Base-by-base conservation (phyloP, 495 filamentous ascomycete species). In the Parathielavia appendiculata region DNA sequence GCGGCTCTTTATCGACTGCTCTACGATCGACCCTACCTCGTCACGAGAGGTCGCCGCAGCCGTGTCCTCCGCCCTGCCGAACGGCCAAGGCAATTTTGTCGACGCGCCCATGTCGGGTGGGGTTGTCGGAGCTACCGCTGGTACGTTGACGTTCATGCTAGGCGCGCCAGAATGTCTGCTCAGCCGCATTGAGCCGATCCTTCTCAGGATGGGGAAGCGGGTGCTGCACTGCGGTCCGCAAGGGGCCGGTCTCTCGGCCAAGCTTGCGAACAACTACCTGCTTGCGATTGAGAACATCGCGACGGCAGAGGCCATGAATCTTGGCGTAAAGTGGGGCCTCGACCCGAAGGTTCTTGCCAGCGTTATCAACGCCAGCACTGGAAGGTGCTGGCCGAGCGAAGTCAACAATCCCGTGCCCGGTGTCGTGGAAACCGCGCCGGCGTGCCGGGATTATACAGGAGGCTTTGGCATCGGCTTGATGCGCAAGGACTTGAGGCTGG, bases 201-300 rank as follows among this genome's bases (percentile, higher is more conserved):
- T 97, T 7, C 69, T 82, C 8, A 78, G 86, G 35, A 95, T 97
- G 91, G 92, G 92, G 16, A 85, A 85, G 63, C 86, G 85, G 19
- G 83, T 89, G 9, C 74, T 92, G 62, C 91, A 95, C 66, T 85
- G 91, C 59, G 92, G 92, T 0, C 76, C 78, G 0, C 90, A 91
- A 46, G 90, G 90, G 3, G 78, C 87, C 17, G 92, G 92, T 3
- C 78, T 97, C 0, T 85, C 87, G 3, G 90, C 84, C 12, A 97
- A 97, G 70, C 78, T 97, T 9, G 89, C 91, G 30, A 97, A 97
- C 71, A 97, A 97, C 66, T 96, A 96, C 68, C 83, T 96, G 40
- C 78, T 97, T 12, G 90, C 90, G 2, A 85, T 97, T 57, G 92
- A 89, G 70, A 97, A 96, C 66, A 92, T 97, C 62, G 92, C 89